Conservation (phyloP, 495 filamentous ascomycete species). For the Hyaloscypha finlandica region DNA sequence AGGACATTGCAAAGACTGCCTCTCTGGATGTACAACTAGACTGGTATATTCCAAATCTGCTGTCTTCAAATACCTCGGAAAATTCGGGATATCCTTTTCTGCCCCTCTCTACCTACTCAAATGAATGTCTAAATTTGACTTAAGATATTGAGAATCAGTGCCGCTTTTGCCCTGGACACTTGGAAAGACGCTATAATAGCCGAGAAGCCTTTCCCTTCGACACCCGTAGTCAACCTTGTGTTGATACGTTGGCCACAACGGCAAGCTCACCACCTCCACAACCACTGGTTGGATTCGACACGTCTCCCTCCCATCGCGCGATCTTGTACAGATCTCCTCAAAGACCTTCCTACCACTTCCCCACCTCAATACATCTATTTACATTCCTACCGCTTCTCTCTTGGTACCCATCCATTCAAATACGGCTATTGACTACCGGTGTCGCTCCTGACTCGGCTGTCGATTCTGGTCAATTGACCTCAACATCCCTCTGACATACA, state of each 20-base stretch:
- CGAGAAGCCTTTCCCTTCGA: background rate
- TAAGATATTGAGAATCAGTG: too few species aligned
- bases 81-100: too few species aligned
- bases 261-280: background rate
- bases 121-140: too few species aligned
- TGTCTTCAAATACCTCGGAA: too few species aligned
- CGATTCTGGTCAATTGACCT: background rate
- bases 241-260: background rate
- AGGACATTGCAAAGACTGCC: too few species aligned
- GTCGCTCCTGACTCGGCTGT: background rate
- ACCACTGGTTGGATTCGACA: slow-evolving; percentile 1
- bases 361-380: background rate
- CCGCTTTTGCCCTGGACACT: too few species aligned
- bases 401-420: background rate
- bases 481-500: background rate
- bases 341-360: background rate
- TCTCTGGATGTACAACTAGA: too few species aligned
- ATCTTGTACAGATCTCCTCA: background rate
- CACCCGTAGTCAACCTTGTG: background rate
- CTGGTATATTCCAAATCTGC: too few species aligned
- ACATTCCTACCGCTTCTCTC: background rate
- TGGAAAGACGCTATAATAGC: background rate
- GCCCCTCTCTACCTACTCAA: too few species aligned
- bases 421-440: background rate
- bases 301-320: background rate